Base-by-base conservation (phyloP, 768 basidiomycete species). In the Podaxis sp. region DNA sequence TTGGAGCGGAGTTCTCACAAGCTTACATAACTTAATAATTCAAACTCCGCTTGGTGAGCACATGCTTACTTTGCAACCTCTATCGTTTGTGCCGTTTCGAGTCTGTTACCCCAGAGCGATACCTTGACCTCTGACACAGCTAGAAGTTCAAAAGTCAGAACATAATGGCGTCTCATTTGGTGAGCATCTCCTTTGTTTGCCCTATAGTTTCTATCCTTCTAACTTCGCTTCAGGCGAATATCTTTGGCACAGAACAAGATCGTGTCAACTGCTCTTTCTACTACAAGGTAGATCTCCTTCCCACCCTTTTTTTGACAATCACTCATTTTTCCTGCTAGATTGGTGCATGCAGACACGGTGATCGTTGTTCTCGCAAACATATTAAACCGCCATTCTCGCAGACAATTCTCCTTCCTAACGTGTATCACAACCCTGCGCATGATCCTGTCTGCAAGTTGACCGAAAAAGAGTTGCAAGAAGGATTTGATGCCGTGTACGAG, bases 251-350 rank as follows among this genome's bases (percentile, higher is more conserved):
- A 65, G 92, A 94, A 75, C 92, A 93, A 75, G 92, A 93, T 73
- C 89, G 96, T 69, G 96, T 99, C 66, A 99, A 99, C 74, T 99
- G 96, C 73, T 98, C 96, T 1, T 99, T 99, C 80, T 99, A 97
- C 79, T 95, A 96, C 81, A 96, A 96, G 80, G 92, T 92, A 65
- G 38, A 84, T 74, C 42, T 22, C 17, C 62, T 59, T 65, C 48
- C 33, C 56, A 24, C 33, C 7, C 17, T 52, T 54, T 17, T 17
- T 60, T 53, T 13, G 48, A 24, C 57, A n/a, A 61, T 64, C 56
- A 42, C 63, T 64, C 46, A 67, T 52, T 48, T 40, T 55, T 55
- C 40, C 63, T 38, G 17, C 8, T 54, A 96, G 92, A 99, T 99
- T 79, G 97, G 97, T 63, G 97, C 97, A 52, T 99, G 97, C 77